Conservation (phyloP, 768 basidiomycete species). For the Leccinellum albellum region DNA sequence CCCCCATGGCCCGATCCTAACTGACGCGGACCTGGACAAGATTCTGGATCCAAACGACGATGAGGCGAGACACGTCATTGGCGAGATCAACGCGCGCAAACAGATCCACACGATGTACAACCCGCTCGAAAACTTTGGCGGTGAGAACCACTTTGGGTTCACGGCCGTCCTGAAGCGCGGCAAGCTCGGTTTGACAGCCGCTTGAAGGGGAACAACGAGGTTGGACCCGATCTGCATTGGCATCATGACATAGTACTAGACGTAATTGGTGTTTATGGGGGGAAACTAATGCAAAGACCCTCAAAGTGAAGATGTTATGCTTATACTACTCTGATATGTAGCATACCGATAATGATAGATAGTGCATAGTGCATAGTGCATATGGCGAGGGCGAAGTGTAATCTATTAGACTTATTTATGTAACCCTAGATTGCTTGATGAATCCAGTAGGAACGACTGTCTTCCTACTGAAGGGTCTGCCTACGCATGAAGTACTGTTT, state of each 20-base stretch:
- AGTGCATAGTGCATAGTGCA: too few relatives aligned
- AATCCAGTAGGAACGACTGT: too few relatives aligned
- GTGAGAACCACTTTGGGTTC: constrained; percentile 12
- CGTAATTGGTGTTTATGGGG: background rate
- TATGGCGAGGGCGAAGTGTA: too few relatives aligned
- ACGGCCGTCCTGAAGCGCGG: constrained; percentile 4
- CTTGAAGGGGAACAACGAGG: background rate
- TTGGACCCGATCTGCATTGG: background rate
- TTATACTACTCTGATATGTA: too few relatives aligned
- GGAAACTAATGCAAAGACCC: too few relatives aligned
- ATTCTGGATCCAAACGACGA: constrained; percentile 1
- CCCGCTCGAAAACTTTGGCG: constrained; percentile 7
- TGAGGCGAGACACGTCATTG: constrained; percentile 9
- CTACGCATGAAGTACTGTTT: too few relatives aligned
- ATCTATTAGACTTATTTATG: too few relatives aligned
- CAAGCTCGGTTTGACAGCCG: background rate
- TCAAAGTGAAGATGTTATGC: too few relatives aligned
- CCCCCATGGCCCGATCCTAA: background rate
- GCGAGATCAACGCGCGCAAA: constrained; percentile 16
- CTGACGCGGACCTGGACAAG: background rate
- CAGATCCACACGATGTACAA: constrained; percentile 15
- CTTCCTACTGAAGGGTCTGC: too few relatives aligned
- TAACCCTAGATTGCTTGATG: too few relatives aligned
- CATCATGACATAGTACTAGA: background rate
- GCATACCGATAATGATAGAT: too few relatives aligned